Evolutionary conservation across 805 yeast species (phyloP).

Genomic region (Ogataea pignaliae): DNA sequence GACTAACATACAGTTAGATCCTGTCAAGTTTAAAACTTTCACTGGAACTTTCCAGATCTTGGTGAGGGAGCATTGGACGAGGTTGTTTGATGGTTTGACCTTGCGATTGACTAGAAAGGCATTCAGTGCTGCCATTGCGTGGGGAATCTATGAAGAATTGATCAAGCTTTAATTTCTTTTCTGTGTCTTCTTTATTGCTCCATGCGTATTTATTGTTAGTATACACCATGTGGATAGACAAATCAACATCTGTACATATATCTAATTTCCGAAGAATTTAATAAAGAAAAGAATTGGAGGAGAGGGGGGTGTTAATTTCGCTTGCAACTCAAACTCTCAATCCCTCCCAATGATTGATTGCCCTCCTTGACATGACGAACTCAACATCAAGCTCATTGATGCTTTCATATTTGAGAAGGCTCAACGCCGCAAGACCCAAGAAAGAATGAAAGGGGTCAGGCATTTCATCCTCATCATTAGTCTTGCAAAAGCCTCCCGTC

Average conservation of each 20-base stretch:
- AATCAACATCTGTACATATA: not conserved
- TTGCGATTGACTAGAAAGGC: constrained; percentile 83
- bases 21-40: constrained; percentile 40
- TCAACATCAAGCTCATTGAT: constrained; percentile 14
- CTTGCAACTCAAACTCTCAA: constrained; percentile 1
- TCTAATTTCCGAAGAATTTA: no score
- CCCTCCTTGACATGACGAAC: constrained; percentile 22
- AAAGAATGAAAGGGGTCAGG: constrained; percentile 73
- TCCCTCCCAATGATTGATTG: constrained; percentile 14
- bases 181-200: no score
- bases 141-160: constrained; percentile 95
- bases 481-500: constrained; percentile 76
- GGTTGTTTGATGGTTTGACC: constrained; percentile 79
- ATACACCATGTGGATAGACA: not conserved
- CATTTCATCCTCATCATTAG: constrained; percentile 42
- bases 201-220: not conserved
- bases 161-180: constrained; percentile 35
- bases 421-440: constrained; percentile 53
- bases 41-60: constrained; percentile 35
- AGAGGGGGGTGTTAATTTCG: no score
- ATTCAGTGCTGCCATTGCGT: constrained; percentile 88
- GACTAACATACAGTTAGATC: constrained; percentile 80
- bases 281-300: no score
- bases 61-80: constrained; percentile 43
- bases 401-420: constrained; percentile 27